phyloP scores from a whole-genome alignment of 2,329 filamentous ascomycete species.

The Apiospora saccharicola region DNA sequence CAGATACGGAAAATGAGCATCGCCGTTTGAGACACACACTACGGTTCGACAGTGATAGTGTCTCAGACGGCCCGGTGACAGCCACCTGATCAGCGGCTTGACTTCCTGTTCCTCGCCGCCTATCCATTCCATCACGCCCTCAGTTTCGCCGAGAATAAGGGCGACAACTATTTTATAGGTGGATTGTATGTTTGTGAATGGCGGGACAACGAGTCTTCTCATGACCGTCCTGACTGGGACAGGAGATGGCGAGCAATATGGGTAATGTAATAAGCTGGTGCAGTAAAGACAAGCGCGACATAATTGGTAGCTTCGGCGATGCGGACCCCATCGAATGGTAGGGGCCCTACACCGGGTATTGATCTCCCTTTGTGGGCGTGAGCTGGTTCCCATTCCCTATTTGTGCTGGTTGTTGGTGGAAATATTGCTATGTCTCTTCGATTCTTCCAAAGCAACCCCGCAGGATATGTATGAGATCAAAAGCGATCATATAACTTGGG shows the following conservation, averaged over 20 bases:
- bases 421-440: neutral
- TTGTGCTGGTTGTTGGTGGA: neutral
- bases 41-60: neutral
- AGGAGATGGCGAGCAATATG: neutral
- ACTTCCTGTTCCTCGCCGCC: neutral
- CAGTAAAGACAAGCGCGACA: neutral
- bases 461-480: neutral
- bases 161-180: neutral
- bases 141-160: constrained; percentile 9
- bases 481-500: neutral
- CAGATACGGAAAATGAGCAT: neutral
- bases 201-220: neutral
- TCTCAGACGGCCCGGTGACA: constrained; percentile 11
- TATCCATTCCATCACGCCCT: constrained; percentile 17
- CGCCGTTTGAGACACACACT: neutral
- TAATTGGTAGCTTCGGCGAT: neutral
- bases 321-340: too few species aligned
- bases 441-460: neutral
- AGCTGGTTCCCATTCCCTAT: too few species aligned
- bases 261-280: neutral
- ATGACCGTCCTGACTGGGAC: neutral
- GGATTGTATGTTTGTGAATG: neutral
- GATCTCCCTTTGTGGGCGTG: too few species aligned
- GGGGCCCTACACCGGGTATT: too few species aligned
- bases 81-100: constrained; percentile 16